A percentile compares a stretch with the other conserved stretches of the same genome.
These are phyloP conservation scores for Trichomonascaceae sp. DNA, from an alignment of 1,139 yeast genomes.

Conservation along the genomic window DNA sequence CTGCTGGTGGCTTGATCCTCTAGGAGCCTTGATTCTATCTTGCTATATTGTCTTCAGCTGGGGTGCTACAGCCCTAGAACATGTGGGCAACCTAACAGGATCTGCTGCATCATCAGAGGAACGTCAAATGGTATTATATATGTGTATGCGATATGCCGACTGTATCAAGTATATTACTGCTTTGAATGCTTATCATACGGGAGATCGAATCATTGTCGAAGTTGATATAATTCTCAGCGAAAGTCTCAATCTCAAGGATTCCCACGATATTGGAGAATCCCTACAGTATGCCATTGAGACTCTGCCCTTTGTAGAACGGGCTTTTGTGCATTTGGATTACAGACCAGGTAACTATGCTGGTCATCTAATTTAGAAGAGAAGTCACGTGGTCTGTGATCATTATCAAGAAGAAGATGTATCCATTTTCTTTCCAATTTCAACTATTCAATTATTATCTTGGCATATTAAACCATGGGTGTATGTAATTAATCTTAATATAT, in stretches of 20 bases:
- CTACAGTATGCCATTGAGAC: conserved; percentile 75
- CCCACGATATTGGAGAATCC: conserved; percentile 78
- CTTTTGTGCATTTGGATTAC: conserved; percentile 76
- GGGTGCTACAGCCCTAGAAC: conserved; percentile 57
- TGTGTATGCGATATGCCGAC: conserved; percentile 65
- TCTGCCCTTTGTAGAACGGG: conserved; percentile 69
- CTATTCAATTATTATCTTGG: not conserved
- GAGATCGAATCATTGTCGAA: conserved; percentile 71
- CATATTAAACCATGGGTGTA: conserved; percentile 1
- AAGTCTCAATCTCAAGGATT: conserved; percentile 52
- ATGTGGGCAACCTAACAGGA: conserved; percentile 69
- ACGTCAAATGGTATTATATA: conserved; percentile 58
- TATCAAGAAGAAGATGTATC: not conserved
- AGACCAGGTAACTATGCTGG: conserved; percentile 36
- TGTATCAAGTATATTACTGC: conserved; percentile 60
- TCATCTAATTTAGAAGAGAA: conserved; percentile 29
- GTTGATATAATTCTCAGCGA: conserved; percentile 62
- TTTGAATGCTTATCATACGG: conserved; percentile 69
- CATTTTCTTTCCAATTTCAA: not conserved
- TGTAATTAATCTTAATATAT: not conserved
- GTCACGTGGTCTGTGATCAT: not conserved
- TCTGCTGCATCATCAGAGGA: conserved; percentile 61
- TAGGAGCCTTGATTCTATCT: conserved; percentile 63
- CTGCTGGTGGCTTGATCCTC: conserved; percentile 69
- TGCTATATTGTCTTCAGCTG: conserved; percentile 59